Evolutionary conservation across 345 rosid genomes (phyloP).

Genomic region (Lepidium didymum): DNA sequence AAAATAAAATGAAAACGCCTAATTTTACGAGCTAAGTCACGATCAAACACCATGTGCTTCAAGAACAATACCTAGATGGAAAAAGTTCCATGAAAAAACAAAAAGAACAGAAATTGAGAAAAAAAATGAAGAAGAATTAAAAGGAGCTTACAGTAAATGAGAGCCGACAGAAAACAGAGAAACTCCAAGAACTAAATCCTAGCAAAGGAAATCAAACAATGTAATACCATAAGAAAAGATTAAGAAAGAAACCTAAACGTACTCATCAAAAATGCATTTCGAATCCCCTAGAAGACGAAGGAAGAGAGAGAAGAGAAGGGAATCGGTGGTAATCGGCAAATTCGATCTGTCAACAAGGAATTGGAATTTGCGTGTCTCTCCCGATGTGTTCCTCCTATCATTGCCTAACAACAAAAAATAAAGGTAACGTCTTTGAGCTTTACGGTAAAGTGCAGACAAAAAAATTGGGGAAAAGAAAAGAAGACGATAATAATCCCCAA

Average conservation of each 20-base stretch:
- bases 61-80: neutral
- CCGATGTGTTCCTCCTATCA: constrained; percentile 19
- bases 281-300: constrained; percentile 24
- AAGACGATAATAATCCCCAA: constrained; percentile 11
- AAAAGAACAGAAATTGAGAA: neutral
- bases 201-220: too few relatives aligned
- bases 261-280: too few relatives aligned
- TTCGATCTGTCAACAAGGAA: neutral
- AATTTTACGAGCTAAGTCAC: constrained; percentile 5
- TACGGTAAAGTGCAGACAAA: constrained; percentile 13
- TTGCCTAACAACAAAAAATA: neutral
- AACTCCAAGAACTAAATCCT: too few relatives aligned
- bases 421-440: neutral
- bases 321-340: neutral
- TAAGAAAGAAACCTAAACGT: too few relatives aligned
- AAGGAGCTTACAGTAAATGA: constrained; percentile 24
- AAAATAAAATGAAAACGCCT: neutral
- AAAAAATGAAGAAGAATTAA: neutral
- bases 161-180: too few relatives aligned
- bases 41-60: neutral
- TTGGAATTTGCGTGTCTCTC: constrained; percentile 1
- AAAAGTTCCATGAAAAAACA: neutral
- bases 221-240: too few relatives aligned
- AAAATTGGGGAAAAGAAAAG: neutral
- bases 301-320: neutral